Conservation (phyloP, 2,329 filamentous ascomycete genomes). For the Aspergillus japonicus region DNA sequence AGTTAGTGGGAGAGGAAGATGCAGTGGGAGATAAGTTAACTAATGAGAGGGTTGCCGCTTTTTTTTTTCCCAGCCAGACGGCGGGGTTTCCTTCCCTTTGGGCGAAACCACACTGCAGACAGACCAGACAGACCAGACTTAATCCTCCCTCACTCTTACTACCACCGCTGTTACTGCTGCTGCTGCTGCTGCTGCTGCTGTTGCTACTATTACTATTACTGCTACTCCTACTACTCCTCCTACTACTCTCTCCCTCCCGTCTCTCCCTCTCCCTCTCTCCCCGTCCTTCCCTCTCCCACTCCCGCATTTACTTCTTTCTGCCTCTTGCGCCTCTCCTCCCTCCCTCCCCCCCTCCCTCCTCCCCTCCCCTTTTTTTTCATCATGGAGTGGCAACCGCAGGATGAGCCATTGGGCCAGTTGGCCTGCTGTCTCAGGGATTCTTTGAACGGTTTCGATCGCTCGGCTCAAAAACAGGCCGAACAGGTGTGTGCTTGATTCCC, state of each 20-base stretch:
- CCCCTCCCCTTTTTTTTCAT: slow-evolving; percentile 11
- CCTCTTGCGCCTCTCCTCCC: slow-evolving; percentile 1
- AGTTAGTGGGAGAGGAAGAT: neutral
- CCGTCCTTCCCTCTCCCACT: slow-evolving; percentile 11
- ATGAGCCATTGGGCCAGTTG: slow-evolving; percentile 84
- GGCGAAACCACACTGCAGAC: neutral
- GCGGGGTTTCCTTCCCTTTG: slow-evolving; percentile 19
- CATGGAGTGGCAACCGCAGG: slow-evolving; percentile 92
- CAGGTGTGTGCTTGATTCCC: slow-evolving; percentile 57
- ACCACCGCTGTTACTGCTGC: neutral
- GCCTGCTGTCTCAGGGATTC: slow-evolving; percentile 88
- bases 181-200: no score
- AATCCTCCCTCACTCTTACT: neutral
- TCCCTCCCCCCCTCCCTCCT: slow-evolving; percentile 1
- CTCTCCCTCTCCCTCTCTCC: slow-evolving; percentile 12
- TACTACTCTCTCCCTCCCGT: slow-evolving; percentile 5
- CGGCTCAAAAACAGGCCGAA: slow-evolving; percentile 85
- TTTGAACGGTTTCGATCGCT: slow-evolving; percentile 76
- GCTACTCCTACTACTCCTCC: neutral
- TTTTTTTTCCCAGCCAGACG: slow-evolving; percentile 16
- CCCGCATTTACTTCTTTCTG: slow-evolving; percentile 12
- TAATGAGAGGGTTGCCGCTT: slow-evolving; percentile 18
- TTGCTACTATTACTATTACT: neutral
- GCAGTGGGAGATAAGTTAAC: neutral
- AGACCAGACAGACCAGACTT: no score